phyloP scores from a whole-genome alignment of 192 early-diverging fungal genomes.

The Jimgerdemannia flammicorona region DNA sequence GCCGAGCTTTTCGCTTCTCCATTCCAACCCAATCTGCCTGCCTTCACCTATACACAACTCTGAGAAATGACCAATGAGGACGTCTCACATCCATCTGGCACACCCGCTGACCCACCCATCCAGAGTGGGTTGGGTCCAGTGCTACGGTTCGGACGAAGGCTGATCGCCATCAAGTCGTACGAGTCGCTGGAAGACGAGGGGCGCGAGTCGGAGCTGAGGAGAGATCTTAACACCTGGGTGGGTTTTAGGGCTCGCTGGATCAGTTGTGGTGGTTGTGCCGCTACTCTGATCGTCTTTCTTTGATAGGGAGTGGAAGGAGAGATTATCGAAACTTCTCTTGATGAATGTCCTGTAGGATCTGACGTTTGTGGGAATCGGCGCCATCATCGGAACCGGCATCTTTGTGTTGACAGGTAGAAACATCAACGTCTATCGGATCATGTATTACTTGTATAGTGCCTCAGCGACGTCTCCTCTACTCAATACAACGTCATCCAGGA shows the following conservation, averaged over 20 bases:
- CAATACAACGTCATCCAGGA: too few species aligned
- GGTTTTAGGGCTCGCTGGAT: neutral
- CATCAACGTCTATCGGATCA: too few species aligned
- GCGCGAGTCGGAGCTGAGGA: neutral
- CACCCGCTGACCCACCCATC: neutral
- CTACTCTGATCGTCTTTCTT: neutral
- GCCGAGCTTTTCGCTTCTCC: too few species aligned
- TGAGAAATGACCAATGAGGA: too few species aligned
- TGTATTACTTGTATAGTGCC: too few species aligned
- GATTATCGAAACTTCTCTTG: neutral
- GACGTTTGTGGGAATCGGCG: conserved; percentile 64
- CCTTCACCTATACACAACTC: too few species aligned
- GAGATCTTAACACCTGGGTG: neutral
- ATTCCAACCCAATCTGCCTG: too few species aligned
- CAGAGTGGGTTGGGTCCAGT: neutral
- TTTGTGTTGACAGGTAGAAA: conserved; percentile 66
- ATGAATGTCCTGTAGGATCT: conserved; percentile 38
- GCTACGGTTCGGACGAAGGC: neutral
- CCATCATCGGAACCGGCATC: conserved; percentile 80
- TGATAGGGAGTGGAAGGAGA: neutral
- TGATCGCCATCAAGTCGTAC: neutral
- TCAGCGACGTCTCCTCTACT: too few species aligned
- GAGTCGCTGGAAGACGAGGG: neutral
- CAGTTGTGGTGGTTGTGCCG: neutral
- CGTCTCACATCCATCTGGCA: neutral